These are phyloP conservation scores for Metschnikowia bowlesiae DNA, from an alignment of 805 yeast species.

Conservation along the genomic window DNA sequence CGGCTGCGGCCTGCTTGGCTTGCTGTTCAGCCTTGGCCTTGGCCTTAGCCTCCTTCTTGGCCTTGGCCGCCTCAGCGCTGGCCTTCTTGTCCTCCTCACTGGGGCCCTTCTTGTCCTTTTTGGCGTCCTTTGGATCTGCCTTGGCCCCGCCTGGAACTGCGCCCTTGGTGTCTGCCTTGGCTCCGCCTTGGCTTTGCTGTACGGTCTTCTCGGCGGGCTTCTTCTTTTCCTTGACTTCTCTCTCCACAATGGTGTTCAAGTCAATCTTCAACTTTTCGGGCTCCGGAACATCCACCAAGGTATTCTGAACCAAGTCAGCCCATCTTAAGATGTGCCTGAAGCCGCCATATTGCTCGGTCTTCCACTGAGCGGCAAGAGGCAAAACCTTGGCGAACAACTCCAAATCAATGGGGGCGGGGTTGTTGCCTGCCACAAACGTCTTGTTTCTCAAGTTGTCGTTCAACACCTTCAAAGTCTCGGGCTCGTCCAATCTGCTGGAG, in stretches of 20 bases:
- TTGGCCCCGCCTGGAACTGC: constrained; percentile 9
- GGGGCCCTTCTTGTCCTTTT: constrained; percentile 12
- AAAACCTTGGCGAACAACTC: constrained; percentile 61
- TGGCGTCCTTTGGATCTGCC: constrained; percentile 7
- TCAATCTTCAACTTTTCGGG: constrained; percentile 55
- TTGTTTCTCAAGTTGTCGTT: constrained; percentile 64
- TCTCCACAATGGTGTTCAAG: constrained; percentile 60
- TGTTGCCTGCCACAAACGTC: constrained; percentile 68
- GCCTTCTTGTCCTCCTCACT: constrained; percentile 42
- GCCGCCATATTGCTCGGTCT: constrained; percentile 52
- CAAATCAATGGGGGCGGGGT: constrained; percentile 68
- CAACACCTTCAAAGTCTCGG: constrained; percentile 43
- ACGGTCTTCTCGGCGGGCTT: constrained; percentile 33
- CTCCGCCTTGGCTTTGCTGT: constrained; percentile 32
- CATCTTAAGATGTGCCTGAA: constrained; percentile 88
- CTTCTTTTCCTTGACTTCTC: constrained; percentile 67
- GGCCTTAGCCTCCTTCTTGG: constrained; percentile 59
- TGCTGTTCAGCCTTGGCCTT: constrained; percentile 50
- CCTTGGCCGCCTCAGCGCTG: constrained; percentile 57
- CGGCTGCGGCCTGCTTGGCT: constrained; percentile 48
- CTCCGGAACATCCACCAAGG: constrained; percentile 50
- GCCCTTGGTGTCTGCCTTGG: constrained; percentile 2
- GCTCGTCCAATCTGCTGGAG: constrained; percentile 52
- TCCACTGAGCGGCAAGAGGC: constrained; percentile 56
- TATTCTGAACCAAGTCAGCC: constrained; percentile 81